phyloP scores from a whole-genome alignment of 768 basidiomycete species.

The Phanerodontia chrysosporium region DNA sequence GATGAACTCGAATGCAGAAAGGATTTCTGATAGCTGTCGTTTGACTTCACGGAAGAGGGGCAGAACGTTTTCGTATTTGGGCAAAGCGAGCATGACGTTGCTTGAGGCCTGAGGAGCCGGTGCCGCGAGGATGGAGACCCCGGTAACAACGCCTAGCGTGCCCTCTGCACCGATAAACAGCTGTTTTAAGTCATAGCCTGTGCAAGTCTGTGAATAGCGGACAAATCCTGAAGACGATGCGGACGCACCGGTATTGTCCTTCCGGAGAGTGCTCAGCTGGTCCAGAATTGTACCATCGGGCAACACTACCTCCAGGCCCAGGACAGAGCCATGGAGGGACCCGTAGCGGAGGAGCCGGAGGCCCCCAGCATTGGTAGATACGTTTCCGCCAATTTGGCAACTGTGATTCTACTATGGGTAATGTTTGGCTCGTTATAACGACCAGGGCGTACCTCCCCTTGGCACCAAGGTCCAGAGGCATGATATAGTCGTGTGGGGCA shows the following conservation, averaged over 20 bases:
- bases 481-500: constrained; percentile 85
- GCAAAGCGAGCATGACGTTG: constrained; percentile 87
- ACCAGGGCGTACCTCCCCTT: constrained; percentile 73
- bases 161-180: constrained; percentile 98
- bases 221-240: neutral
- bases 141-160: constrained; percentile 93
- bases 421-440: neutral
- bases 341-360: constrained; percentile 91
- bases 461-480: constrained; percentile 93
- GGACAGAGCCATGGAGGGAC: constrained; percentile 88
- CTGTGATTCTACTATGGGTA: constrained; percentile 32
- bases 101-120: constrained; percentile 78
- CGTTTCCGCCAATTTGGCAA: constrained; percentile 97
- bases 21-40: constrained; percentile 83
- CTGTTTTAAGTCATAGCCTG: constrained; percentile 97
- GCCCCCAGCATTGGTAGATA: constrained; percentile 98
- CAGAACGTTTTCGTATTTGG: constrained; percentile 82
- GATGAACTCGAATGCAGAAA: constrained; percentile 96
- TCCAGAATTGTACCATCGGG: constrained; percentile 92
- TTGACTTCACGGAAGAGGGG: constrained; percentile 82
- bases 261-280: constrained; percentile 83
- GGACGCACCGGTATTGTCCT: constrained; percentile 89
- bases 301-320: constrained; percentile 93
- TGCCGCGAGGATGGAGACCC: constrained; percentile 90
- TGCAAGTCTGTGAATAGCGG: neutral